A percentile compares a stretch with the other conserved stretches of the same genome.
Evolutionary conservation across 2,329 filamentous ascomycete genomes (phyloP).

Genomic region (Fusarium annulatum): DNA sequence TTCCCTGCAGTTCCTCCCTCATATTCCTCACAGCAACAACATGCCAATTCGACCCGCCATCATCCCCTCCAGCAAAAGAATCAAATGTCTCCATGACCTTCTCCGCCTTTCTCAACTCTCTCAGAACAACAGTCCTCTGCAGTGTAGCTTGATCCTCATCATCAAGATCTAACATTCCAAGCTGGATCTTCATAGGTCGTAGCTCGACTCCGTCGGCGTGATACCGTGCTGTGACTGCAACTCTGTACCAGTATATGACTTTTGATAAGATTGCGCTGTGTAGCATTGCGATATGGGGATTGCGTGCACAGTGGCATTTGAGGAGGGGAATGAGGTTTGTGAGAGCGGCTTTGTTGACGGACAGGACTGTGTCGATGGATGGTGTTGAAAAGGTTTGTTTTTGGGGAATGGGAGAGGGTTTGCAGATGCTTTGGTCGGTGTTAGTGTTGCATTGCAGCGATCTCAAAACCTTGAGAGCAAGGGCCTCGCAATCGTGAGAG

Average conservation of each 20-base stretch:
- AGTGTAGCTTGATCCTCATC: constrained; percentile 27
- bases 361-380: constrained; percentile 27
- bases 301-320: constrained; percentile 6
- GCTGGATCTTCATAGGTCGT: constrained; percentile 24
- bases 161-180: constrained; percentile 22
- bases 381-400: neutral
- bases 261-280: constrained; percentile 32
- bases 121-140: neutral
- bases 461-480: constrained; percentile 4
- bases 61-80: neutral
- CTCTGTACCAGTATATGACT: constrained; percentile 24
- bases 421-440: neutral
- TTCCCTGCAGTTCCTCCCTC: constrained; percentile 17
- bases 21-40: constrained; percentile 10
- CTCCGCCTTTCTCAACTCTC: constrained; percentile 20
- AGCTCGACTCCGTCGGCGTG: neutral
- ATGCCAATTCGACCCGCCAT: constrained; percentile 5
- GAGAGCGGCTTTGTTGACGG: constrained; percentile 17
- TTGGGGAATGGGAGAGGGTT: neutral
- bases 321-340: constrained; percentile 15
- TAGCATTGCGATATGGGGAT: constrained; percentile 8
- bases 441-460: constrained; percentile 20
- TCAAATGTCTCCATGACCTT: constrained; percentile 22
- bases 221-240: constrained; percentile 6
- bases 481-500: constrained; percentile 17